These are phyloP conservation scores for Barnettozyma pratensis DNA, from an alignment of 805 yeast genomes.

Conservation along the genomic window DNA sequence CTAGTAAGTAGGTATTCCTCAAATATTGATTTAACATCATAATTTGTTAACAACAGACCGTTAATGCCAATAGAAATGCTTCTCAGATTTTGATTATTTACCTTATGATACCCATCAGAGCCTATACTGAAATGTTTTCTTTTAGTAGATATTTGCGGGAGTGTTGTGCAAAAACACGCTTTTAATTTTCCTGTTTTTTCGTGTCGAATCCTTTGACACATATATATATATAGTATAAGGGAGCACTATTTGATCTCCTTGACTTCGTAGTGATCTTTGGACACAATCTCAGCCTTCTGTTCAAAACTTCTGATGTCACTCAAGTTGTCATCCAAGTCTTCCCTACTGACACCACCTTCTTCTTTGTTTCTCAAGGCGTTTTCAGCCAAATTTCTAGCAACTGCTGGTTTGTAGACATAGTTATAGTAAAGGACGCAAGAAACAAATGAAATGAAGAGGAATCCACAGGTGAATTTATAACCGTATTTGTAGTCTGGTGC, in stretches of 20 bases:
- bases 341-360: neutral
- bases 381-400: neutral
- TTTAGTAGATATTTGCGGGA: too few relatives aligned
- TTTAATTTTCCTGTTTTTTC: too few relatives aligned
- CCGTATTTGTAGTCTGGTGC: conserved; percentile 40
- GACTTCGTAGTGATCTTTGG: neutral
- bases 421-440: neutral
- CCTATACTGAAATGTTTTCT: too few relatives aligned
- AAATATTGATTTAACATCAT: too few relatives aligned
- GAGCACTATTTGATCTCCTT: neutral
- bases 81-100: too few relatives aligned
- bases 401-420: neutral
- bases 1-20: too few relatives aligned
- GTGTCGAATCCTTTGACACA: too few relatives aligned
- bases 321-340: neutral
- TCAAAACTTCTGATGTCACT: neutral
- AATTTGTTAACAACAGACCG: too few relatives aligned
- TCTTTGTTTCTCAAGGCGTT: neutral
- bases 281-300: neutral
- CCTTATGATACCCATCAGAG: too few relatives aligned
- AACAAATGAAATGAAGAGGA: neutral
- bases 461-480: conserved; percentile 12
- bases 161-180: too few relatives aligned
- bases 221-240: too few relatives aligned
- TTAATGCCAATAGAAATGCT: too few relatives aligned